Evolutionary conservation across 495 filamentous ascomycete species (phyloP).

Genomic region (Entonaema liquescens): DNA sequence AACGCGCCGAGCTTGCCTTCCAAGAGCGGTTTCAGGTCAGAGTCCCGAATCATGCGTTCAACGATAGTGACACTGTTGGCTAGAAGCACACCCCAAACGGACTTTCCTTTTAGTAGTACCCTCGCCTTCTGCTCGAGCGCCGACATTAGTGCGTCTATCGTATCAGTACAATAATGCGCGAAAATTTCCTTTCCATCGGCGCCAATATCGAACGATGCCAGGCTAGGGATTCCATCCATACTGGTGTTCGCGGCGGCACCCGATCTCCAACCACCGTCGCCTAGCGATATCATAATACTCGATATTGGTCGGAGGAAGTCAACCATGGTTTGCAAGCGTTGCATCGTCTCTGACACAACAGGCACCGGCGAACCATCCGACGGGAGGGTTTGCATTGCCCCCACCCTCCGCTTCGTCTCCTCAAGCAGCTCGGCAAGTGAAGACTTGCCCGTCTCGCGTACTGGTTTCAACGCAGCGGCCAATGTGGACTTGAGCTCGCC

Average conservation of each 20-base stretch:
- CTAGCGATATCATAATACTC: slow-evolving; percentile 88
- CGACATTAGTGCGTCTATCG: slow-evolving; percentile 79
- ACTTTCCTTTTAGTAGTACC: slow-evolving; percentile 78
- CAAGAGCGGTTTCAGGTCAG: slow-evolving; percentile 79
- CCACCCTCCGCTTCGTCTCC: slow-evolving; percentile 78
- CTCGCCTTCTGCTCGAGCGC: slow-evolving; percentile 80
- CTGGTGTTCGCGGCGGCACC: slow-evolving; percentile 56
- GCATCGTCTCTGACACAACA: slow-evolving; percentile 85
- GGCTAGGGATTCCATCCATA: slow-evolving; percentile 71
- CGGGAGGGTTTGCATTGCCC: slow-evolving; percentile 70
- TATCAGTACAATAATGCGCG: slow-evolving; percentile 85
- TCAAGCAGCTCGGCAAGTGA: slow-evolving; percentile 87
- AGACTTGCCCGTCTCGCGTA: slow-evolving; percentile 88
- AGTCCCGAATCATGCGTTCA: slow-evolving; percentile 83
- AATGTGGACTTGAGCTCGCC: slow-evolving; percentile 86
- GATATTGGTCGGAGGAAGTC: slow-evolving; percentile 87
- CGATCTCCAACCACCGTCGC: slow-evolving; percentile 88
- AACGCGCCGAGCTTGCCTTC: slow-evolving; percentile 69
- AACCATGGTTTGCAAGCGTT: slow-evolving; percentile 83
- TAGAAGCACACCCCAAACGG: slow-evolving; percentile 85
- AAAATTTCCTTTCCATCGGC: slow-evolving; percentile 91
- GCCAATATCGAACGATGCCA: slow-evolving; percentile 83
- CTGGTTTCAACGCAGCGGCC: slow-evolving; percentile 83
- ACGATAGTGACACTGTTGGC: slow-evolving; percentile 88
- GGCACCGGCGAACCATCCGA: slow-evolving; percentile 80